Percentiles rank a stretch among this genome's conserved stretches.
These are phyloP conservation scores for Crithidia mellificae DNA, from an alignment of 208 protist genomes.

Conservation along the genomic window DNA sequence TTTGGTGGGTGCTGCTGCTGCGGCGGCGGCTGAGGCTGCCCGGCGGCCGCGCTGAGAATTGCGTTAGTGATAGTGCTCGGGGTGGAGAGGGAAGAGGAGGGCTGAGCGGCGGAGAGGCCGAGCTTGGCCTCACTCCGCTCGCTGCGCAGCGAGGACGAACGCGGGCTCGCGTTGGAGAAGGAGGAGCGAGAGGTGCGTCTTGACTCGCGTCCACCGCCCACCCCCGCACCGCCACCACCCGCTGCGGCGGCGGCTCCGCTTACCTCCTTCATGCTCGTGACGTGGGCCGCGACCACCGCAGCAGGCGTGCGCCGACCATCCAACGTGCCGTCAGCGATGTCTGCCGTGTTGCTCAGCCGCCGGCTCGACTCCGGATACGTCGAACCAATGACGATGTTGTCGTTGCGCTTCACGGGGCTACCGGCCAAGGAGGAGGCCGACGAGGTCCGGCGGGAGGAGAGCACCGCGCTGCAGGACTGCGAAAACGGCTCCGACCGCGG, in stretches of 20 bases:
- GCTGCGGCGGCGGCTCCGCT: background rate
- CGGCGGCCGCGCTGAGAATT: background rate
- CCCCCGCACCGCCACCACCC: background rate
- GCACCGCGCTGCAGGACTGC: slow-evolving; percentile 12
- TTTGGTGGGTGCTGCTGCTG: slow-evolving; percentile 4
- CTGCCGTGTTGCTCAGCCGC: background rate
- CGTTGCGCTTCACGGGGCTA: slow-evolving; percentile 10
- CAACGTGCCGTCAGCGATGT: background rate
- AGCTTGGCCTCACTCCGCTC: background rate
- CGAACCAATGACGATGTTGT: slow-evolving; percentile 7
- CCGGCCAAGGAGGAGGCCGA: background rate
- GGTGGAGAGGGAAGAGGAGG: background rate
- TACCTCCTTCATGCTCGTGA: background rate
- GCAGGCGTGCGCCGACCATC: background rate
- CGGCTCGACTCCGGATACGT: background rate
- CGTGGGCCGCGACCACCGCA: background rate
- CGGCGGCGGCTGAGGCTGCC: too few species aligned
- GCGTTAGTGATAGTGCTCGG: background rate
- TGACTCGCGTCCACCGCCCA: background rate
- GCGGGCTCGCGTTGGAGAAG: slow-evolving; percentile 12
- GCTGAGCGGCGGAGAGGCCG: background rate
- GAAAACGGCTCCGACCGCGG: slow-evolving; percentile 3
- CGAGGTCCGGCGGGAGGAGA: slow-evolving; percentile 14
- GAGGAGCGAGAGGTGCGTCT: slow-evolving; percentile 5
- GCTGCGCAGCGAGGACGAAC: slow-evolving; percentile 7